These are phyloP conservation scores for Periconia sp. DNA, from an alignment of 2,329 filamentous ascomycete genomes.

Conservation along the genomic window DNA sequence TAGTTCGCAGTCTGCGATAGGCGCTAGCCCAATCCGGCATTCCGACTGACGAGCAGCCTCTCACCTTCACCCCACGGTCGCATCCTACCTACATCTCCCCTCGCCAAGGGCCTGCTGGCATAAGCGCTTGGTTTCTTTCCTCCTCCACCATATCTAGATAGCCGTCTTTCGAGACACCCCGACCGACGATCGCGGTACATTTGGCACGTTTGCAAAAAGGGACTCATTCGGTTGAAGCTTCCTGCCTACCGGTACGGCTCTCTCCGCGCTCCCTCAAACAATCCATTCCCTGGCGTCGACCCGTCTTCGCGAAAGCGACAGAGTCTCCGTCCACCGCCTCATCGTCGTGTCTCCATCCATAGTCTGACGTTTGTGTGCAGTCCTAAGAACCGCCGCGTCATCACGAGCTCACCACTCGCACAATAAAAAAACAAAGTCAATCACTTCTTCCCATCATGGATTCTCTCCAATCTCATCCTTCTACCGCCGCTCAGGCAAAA, in stretches of 20 bases:
- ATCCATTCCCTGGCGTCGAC: constrained; percentile 25
- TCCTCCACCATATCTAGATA: constrained; percentile 20
- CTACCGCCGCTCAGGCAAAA: constrained; percentile 90
- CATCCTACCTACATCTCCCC: constrained; percentile 15
- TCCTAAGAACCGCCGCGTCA: constrained; percentile 31
- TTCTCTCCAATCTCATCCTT: constrained; percentile 85
- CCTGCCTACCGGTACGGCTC: constrained; percentile 63
- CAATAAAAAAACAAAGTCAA: constrained; percentile 11
- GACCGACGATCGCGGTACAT: constrained; percentile 26
- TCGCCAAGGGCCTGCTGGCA: constrained; percentile 47
- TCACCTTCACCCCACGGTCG: constrained; percentile 26
- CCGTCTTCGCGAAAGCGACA: constrained; percentile 39
- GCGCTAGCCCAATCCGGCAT: constrained; percentile 31
- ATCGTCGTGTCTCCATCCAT: constrained; percentile 23
- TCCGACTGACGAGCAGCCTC: constrained; percentile 29
- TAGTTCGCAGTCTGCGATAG: constrained; percentile 23
- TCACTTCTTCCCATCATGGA: constrained; percentile 67
- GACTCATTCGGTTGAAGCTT: constrained; percentile 99
- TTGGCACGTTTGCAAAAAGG: constrained; percentile 63
- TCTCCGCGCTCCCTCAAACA: constrained; percentile 22
- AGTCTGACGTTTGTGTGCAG: constrained; percentile 34
- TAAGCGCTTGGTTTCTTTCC: constrained; percentile 42
- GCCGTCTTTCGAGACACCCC: constrained; percentile 27
- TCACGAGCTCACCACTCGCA: constrained; percentile 28
- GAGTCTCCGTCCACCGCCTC: constrained; percentile 30